phyloP scores from a whole-genome alignment of 352 stramenopile species.

The Phytophthora citricola region DNA sequence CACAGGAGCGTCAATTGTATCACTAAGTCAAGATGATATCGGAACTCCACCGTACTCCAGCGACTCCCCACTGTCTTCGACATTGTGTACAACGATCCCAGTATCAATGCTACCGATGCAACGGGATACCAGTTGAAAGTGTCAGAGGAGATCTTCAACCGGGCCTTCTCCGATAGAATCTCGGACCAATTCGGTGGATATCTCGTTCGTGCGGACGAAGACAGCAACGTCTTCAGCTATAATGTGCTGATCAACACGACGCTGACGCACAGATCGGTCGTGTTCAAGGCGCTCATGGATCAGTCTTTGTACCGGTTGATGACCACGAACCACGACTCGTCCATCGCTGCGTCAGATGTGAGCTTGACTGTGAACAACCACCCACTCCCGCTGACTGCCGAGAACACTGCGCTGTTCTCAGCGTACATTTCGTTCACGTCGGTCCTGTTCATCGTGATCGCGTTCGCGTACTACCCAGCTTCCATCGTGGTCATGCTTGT shows the following conservation, averaged over 20 bases:
- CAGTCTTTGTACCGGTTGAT: constrained; percentile 53
- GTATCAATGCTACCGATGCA: constrained; percentile 38
- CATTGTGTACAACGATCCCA: constrained; percentile 34
- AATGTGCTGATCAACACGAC: constrained; percentile 62
- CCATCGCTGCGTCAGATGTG: constrained; percentile 11
- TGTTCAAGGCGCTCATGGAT: constrained; percentile 66
- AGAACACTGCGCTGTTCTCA: constrained; percentile 48
- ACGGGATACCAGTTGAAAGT: constrained; percentile 42
- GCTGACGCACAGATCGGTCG: constrained; percentile 39
- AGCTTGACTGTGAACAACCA: constrained; percentile 54
- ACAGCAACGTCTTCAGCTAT: constrained; percentile 48
- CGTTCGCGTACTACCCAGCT: constrained; percentile 91
- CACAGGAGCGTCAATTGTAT: constrained; percentile 23
- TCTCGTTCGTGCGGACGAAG: constrained; percentile 34
- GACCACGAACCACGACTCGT: constrained; percentile 21
- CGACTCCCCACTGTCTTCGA: constrained; percentile 53
- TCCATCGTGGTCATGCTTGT: constrained; percentile 94
- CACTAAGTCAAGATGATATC: constrained; percentile 16
- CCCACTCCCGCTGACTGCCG: constrained; percentile 53
- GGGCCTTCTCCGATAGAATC: constrained; percentile 34
- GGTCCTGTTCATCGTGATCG: constrained; percentile 83
- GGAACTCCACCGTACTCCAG: constrained; percentile 23
- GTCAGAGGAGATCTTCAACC: constrained; percentile 44
- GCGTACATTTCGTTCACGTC: constrained; percentile 60
- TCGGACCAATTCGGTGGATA: constrained; percentile 48